These are phyloP conservation scores for Phytopythium aichiense DNA, from an alignment of 352 stramenopile genomes.

Conservation along the genomic window DNA sequence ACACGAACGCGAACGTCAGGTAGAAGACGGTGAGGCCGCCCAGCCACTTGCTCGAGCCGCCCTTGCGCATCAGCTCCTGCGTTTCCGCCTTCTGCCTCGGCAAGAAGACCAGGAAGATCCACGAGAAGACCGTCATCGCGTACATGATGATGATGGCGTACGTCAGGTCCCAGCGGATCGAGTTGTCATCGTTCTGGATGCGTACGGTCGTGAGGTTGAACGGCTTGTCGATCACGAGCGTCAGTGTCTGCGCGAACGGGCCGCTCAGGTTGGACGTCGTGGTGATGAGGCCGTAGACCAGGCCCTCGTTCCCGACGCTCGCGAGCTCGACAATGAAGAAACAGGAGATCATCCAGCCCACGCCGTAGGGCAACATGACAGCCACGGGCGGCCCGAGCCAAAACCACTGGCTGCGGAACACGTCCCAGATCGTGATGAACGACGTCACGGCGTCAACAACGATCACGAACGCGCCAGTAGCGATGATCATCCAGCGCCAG, in stretches of 20 bases:
- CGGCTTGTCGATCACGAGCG: not conserved
- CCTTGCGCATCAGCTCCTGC: conserved; percentile 14
- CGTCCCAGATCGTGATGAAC: conserved; percentile 20
- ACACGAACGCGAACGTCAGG: conserved; percentile 12
- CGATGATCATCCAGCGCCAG: conserved; percentile 1
- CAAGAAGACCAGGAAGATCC: conserved; percentile 21
- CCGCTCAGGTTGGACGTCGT: conserved; percentile 33
- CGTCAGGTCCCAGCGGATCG: conserved; percentile 18
- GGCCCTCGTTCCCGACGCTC: conserved; percentile 22
- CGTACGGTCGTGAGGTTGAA: conserved; percentile 21
- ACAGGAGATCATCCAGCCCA: conserved; percentile 22
- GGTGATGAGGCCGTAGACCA: conserved; percentile 25
- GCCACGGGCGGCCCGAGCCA: conserved; percentile 4
- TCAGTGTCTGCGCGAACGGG: conserved; percentile 33
- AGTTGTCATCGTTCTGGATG: conserved; percentile 19
- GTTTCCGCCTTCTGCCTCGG: conserved; percentile 22
- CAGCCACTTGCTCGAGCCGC: conserved; percentile 17
- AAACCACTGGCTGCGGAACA: conserved; percentile 17
- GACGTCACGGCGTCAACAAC: conserved; percentile 6
- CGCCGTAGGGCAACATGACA: not conserved
- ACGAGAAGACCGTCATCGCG: conserved; percentile 13
- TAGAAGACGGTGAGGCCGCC: conserved; percentile 20
- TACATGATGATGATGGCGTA: conserved; percentile 22
- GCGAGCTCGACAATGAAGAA: conserved; percentile 22
- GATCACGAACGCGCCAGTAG: conserved; percentile 9